Evolutionary conservation across 768 basidiomycete genomes (phyloP).

Genomic region (Lentinus tigrinus): DNA sequence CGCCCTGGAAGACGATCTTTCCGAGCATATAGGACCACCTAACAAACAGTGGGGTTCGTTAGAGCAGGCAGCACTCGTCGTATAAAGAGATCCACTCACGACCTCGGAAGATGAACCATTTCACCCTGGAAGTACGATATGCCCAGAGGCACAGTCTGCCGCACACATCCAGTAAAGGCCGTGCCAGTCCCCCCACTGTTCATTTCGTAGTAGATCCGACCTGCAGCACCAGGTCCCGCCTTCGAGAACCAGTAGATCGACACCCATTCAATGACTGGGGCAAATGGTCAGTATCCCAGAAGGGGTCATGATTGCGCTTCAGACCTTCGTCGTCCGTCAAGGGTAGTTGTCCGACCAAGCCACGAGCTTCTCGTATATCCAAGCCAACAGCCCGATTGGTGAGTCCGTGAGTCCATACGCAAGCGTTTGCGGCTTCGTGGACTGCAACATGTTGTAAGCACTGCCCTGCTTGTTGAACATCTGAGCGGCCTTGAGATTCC

Average conservation of each 20-base stretch:
- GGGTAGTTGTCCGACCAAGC: conserved; percentile 46
- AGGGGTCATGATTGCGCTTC: too few relatives aligned
- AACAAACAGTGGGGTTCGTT: too few relatives aligned
- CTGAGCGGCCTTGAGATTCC: conserved; percentile 18
- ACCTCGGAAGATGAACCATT: conserved; percentile 13
- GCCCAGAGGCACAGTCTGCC: conserved; percentile 27
- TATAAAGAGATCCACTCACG: conserved; percentile 13
- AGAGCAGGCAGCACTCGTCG: background rate
- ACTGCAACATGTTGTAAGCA: conserved; percentile 34
- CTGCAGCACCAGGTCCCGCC: conserved; percentile 30
- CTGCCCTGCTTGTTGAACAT: conserved; percentile 25
- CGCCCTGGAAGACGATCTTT: conserved; percentile 22
- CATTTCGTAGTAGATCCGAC: conserved; percentile 34
- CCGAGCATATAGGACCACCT: conserved; percentile 26
- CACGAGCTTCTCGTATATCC: conserved; percentile 37
- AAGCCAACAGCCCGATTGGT: conserved; percentile 45
- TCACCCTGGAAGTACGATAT: conserved; percentile 34
- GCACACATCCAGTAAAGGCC: background rate
- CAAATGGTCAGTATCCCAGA: background rate
- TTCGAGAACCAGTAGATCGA: conserved; percentile 39
- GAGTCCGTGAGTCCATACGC: conserved; percentile 58
- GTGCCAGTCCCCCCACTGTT: background rate
- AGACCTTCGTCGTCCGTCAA: conserved; percentile 61
- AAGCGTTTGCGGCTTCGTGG: conserved; percentile 33
- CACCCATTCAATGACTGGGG: conserved; percentile 34